Base-by-base conservation (phyloP, 2,329 filamentous ascomycete genomes). In the Verruconis gallopava region DNA sequence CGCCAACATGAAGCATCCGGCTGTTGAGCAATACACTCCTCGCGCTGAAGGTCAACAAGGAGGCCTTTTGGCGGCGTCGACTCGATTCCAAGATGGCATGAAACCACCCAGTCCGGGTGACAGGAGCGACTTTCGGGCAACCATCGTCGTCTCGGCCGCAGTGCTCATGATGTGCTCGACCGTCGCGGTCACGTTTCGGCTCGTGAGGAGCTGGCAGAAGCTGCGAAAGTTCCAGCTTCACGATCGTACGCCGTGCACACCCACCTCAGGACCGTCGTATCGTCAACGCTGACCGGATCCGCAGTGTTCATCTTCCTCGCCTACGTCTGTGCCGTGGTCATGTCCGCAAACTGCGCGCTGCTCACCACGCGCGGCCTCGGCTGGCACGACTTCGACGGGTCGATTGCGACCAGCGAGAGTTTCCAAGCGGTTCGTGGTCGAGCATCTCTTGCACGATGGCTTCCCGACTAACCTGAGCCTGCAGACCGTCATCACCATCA, bases 401-500 rank as follows among this genome's bases (percentile, higher is more conserved):
- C 21, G 3, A 33, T 40, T 19, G 14, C 13, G 2, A 6, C 14
- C 2, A 32, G 33, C 17, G n/a, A n/a, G 15, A 18, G 19, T 33
- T 40, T 40, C n/a, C 38, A 40, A 13, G 21, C 19, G 38, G 38
- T 40, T 28, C 17, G 38, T 38, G 12, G 4, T 5, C 19, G 18
- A 12, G 2, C 2, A n/a, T 15, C 12, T 3, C 14, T 15, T 14
- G 13, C 4, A 2, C 17, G 5, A 13, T 13, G 4, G 5, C n/a
- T 11, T 19, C 3, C 12, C 21, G 3, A 18, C 5, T 14, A 12
- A 21, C 11, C 1, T 21, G 9, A 9, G 12, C 17, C 33, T 18
- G 46, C 40, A 53, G 52, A 46, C 51, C 9, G 47, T 55, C 32
- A 51, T 53, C 33, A 46, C 46, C 4, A 46, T 51, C 51, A 50